These are phyloP conservation scores for Chiua virens DNA, from an alignment of 768 basidiomycete genomes.

Conservation along the genomic window DNA sequence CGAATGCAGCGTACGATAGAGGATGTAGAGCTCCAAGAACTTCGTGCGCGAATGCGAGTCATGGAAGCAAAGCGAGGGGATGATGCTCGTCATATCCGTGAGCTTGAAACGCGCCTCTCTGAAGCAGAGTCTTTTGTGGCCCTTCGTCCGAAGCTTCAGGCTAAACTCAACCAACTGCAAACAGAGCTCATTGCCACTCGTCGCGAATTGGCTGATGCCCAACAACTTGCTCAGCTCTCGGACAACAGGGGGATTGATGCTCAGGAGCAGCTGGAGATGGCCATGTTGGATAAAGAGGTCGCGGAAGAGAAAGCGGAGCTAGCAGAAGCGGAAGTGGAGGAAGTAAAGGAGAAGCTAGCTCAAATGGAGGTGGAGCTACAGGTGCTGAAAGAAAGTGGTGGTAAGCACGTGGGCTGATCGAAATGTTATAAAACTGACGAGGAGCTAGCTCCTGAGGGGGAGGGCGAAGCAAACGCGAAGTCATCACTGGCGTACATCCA, in stretches of 20 bases:
- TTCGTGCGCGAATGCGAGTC: constrained; percentile 79
- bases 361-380: constrained; percentile 82
- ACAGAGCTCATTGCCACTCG: constrained; percentile 74
- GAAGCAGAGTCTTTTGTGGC: constrained; percentile 85
- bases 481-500: constrained; percentile 73
- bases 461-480: constrained; percentile 41
- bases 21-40: constrained; percentile 72
- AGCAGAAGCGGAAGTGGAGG: constrained; percentile 76
- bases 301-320: constrained; percentile 91
- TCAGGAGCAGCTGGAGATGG: constrained; percentile 92
- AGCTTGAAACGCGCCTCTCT: constrained; percentile 78
- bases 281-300: constrained; percentile 93
- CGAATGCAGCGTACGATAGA: constrained; percentile 35
- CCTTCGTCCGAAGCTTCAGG: constrained; percentile 87
- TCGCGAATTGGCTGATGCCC: constrained; percentile 74
- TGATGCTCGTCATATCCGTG: constrained; percentile 79
- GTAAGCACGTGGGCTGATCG: constrained; percentile 12
- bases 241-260: constrained; percentile 74
- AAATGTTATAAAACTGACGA: constrained; percentile 3
- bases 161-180: constrained; percentile 79
- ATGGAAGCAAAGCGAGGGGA: constrained; percentile 86
- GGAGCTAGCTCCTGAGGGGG: constrained; percentile 25
- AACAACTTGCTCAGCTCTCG: constrained; percentile 69
- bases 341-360: constrained; percentile 73
- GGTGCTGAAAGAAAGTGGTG: constrained; percentile 64